Percentiles rank a stretch among this genome's conserved stretches.
These are phyloP conservation scores for Silybum marianum DNA, from an alignment of 129 eudicot genomes.

Conservation along the genomic window DNA sequence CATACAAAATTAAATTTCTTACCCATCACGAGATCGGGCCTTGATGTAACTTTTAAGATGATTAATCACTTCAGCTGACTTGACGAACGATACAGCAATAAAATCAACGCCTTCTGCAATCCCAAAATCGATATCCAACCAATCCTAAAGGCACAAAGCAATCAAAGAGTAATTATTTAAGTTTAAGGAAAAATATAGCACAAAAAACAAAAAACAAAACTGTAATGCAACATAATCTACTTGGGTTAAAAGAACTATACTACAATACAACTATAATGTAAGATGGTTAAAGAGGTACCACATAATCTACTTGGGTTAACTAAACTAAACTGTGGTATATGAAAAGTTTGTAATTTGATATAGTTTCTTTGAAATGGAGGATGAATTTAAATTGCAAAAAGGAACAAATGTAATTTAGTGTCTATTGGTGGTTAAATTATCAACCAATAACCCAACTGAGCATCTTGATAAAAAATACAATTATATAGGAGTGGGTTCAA, in stretches of 20 bases:
- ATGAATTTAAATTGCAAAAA: neutral
- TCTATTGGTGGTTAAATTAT: neutral
- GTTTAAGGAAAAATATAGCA: neutral
- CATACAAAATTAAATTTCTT: constrained; percentile 15
- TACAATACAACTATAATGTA: no score
- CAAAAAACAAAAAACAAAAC: neutral
- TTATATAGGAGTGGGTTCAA: no score
- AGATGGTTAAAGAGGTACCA: no score
- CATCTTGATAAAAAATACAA: neutral
- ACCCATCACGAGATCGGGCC: constrained; percentile 92
- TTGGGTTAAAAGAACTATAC: neutral
- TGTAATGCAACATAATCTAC: no score
- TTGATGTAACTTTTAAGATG: constrained; percentile 91
- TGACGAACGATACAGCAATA: constrained; percentile 92
- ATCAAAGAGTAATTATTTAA: constrained; percentile 6
- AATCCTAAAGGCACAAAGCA: constrained; percentile 58
- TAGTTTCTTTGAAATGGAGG: neutral
- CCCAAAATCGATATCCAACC: constrained; percentile 98
- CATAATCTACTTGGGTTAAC: neutral
- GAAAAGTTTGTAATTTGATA: neutral
- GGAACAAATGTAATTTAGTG: neutral
- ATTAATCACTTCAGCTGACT: constrained; percentile 89
- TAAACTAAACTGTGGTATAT: neutral
- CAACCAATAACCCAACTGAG: neutral
- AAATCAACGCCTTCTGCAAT: constrained; percentile 96